Base-by-base conservation (phyloP, 345 rosid species). In the Hypericum perforatum region DNA sequence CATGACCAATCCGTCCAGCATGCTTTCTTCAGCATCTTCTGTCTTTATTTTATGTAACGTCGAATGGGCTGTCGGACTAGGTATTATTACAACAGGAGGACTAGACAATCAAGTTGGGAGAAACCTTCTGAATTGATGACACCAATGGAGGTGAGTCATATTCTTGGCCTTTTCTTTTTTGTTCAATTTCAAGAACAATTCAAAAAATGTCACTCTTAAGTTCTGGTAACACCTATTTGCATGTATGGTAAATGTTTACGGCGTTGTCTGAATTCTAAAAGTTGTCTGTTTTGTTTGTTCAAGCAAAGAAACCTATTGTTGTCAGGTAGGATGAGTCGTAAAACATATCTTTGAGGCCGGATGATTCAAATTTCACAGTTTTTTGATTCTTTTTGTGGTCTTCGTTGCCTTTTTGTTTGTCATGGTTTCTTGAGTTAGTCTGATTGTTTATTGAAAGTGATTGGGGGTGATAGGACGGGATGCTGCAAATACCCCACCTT, bases 41-140 rank as follows among this genome's bases (percentile, higher is more conserved):
- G 12, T n/a, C 38, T 14, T 52, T 37, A 7, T n/a, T 37, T n/a
- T 36, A 36, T 52, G 39, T 13, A 12, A 52, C 5, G 12, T 37
- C 14, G 4, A 53, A 59, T 38, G 43, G 45, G 51, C 16, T 37
- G 9, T 55, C 58, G 65, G 58, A 61, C 16, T 76, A 91, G 98
- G 71, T 91, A 91, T 75, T 91, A 91, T 72, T 87, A 82, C 71
- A 91, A 91, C 75, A 91, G 79, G 81, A 85, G 60, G 85, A 82
- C 96, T 43, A 81, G 79, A 60, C 95, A 87, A 68, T 91, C 98
- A 65, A 82, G 90, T 70, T 91, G 98, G 98, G 98, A 91, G 68
- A 91, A 91, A 74, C 98, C 98, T 36, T 57, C 70, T 60, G 98
- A 91, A 62, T 72, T 91, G 75, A 91, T 91, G 98, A 81, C 96